A percentile compares a stretch with the other conserved stretches of the same genome.
phyloP scores from a whole-genome alignment of 1,284 basidiomycete genomes.

The Spongispora temasekensis region DNA sequence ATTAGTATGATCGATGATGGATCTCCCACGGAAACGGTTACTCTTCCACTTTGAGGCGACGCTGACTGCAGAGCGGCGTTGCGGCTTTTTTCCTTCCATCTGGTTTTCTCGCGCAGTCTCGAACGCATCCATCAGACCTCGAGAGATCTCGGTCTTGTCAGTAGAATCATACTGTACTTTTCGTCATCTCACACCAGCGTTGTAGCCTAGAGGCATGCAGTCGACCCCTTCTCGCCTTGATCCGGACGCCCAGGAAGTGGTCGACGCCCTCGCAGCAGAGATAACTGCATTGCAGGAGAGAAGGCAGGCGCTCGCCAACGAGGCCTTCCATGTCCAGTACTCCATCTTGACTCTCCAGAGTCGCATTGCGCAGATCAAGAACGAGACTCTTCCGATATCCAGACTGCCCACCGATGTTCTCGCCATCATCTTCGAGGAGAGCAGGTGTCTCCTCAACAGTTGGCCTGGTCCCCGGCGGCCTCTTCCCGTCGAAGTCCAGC shows the following conservation, averaged over 20 bases:
- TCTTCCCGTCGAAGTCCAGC: slow-evolving; percentile 35
- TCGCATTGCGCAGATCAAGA: slow-evolving; percentile 35
- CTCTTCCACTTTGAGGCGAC: no score
- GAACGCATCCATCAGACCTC: slow-evolving; percentile 11
- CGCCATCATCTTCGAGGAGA: slow-evolving; percentile 36
- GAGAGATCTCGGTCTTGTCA: slow-evolving; percentile 25
- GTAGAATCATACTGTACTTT: slow-evolving; percentile 18
- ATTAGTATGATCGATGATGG: no score
- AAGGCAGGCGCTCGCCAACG: slow-evolving; percentile 24
- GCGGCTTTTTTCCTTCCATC: background rate
- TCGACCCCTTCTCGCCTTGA: slow-evolving; percentile 15
- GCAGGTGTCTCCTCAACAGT: slow-evolving; percentile 29
- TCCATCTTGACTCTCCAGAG: slow-evolving; percentile 35
- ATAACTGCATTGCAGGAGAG: slow-evolving; percentile 25
- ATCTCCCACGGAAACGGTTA: no score
- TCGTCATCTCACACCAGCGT: slow-evolving; percentile 21
- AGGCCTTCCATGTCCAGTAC: slow-evolving; percentile 30
- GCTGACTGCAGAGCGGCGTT: no score
- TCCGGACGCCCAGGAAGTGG: slow-evolving; percentile 28
- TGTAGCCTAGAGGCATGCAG: slow-evolving; percentile 26
- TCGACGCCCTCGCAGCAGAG: slow-evolving; percentile 23
- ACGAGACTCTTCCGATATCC: slow-evolving; percentile 33
- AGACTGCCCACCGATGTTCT: slow-evolving; percentile 34
- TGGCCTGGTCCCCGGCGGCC: slow-evolving; percentile 33
- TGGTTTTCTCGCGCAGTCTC: background rate